phyloP scores from a whole-genome alignment of 2,329 filamentous ascomycete genomes.

The Colletotrichum acutatum region DNA sequence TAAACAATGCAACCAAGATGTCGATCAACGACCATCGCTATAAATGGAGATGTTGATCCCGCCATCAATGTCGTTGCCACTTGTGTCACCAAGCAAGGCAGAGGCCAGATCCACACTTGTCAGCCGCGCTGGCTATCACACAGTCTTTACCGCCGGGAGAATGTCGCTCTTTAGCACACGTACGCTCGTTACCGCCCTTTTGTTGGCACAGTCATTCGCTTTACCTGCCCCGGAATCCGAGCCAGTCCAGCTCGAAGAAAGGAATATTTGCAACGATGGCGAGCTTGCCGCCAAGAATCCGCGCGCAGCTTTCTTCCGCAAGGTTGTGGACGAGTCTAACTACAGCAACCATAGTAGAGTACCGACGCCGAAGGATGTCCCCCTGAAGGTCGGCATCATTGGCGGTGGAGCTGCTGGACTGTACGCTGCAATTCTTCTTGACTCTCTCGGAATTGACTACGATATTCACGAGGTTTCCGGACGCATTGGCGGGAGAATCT shows the following conservation, averaged over 20 bases:
- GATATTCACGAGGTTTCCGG: conserved; percentile 50
- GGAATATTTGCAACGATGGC: conserved; percentile 34
- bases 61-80: too few relatives aligned
- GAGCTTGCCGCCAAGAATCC: conserved; percentile 34
- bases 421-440: conserved; percentile 48
- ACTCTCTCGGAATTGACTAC: conserved; percentile 46
- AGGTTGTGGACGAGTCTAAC: conserved; percentile 24
- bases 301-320: conserved; percentile 37
- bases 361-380: conserved; percentile 19
- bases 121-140: neutral
- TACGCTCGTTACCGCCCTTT: conserved; percentile 29
- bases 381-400: conserved; percentile 47
- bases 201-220: conserved; percentile 33
- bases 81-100: neutral
- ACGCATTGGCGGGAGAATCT: conserved; percentile 49
- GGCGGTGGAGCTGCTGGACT: conserved; percentile 49
- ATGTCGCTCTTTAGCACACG: conserved; percentile 28
- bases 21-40: too few relatives aligned
- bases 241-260: neutral
- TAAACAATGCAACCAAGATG: neutral
- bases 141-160: conserved; percentile 13
- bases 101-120: neutral
- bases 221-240: conserved; percentile 17
- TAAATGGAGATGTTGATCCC: neutral
- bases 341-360: conserved; percentile 35